Base-by-base conservation (phyloP, 345 rosid species). In the Lepidium sativum region DNA sequence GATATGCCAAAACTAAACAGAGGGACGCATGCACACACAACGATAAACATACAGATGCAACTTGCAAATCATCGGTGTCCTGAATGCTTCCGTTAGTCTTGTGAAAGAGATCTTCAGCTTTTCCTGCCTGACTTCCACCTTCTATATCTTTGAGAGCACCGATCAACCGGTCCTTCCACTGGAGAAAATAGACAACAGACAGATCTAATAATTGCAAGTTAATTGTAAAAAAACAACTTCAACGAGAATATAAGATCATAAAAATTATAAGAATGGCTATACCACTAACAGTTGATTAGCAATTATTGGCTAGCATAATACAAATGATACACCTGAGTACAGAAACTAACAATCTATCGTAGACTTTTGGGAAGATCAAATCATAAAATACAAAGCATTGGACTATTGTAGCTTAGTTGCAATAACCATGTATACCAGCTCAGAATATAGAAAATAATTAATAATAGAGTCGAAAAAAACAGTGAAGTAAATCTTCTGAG, bases 151-250 rank as follows among this genome's bases (percentile, higher is more conserved):
- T 84, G 75, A 92, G 71, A 67, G 91, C 91, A 72, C 80, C 80
- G 32, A 70, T 71, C 73, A 92, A 70, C 69, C 96, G 94, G 70
- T 84, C 96, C 70, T 89, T 82, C 98, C 98, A 92, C 98, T 89
- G 67, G 53, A 82, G 49, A 77, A 69, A 80, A 40, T 63, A 65
- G 66, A 41, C 18, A 58, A 33, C 25, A 59, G 39, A 38, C 27
- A 69, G 65, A 44, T 43, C 45, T 41, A 17, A 34, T 14, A 38
- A 15, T 37, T 45, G 54, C 66, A 49, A 54, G 25, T 7, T 18
- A 43, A 40, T 33, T 35, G 47, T 17, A 44, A 49, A 62, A 44
- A 49, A 62, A 21, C 63, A 54, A 63, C 14, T 32, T 33, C 38
- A 38, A 2, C 20, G 50, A 29, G 63, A 29, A 37, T 38, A 39